Percentiles rank a stretch among this genome's conserved stretches.
Evolutionary conservation across 2,329 filamentous ascomycete genomes (phyloP).

Genomic region (Elsinoe necatrix): DNA sequence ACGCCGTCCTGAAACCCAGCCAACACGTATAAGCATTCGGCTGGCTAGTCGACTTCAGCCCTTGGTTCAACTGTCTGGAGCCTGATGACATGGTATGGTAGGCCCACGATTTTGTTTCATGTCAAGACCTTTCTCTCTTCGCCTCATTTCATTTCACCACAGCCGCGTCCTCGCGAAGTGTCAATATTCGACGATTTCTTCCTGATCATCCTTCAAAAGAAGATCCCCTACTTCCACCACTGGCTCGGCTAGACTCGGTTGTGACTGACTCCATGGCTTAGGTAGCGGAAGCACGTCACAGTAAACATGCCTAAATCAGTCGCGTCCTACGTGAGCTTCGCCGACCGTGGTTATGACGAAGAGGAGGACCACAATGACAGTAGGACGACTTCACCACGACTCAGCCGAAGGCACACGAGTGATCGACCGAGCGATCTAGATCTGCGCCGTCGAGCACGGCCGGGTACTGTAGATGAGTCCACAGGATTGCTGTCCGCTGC

Average conservation of each 20-base stretch:
- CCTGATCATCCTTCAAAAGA: neutral
- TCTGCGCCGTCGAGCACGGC: slow-evolving; percentile 24
- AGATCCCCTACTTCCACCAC: neutral
- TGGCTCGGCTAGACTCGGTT: slow-evolving; percentile 2
- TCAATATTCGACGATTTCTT: neutral
- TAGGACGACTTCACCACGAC: slow-evolving; percentile 19
- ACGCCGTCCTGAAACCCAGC: neutral
- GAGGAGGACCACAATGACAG: slow-evolving; percentile 25
- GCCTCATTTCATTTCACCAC: neutral
- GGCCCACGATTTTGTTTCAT: slow-evolving; percentile 7
- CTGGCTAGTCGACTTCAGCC: neutral
- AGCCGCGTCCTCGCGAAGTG: neutral
- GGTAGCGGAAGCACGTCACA: neutral
- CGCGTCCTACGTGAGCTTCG: slow-evolving; percentile 30
- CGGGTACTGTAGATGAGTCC: slow-evolving; percentile 35
- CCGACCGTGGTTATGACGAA: slow-evolving; percentile 28
- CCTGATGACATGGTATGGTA: neutral
- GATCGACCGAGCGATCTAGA: slow-evolving; percentile 26
- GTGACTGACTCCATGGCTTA: slow-evolving; percentile 8
- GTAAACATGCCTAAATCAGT: slow-evolving; percentile 29
- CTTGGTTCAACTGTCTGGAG: neutral
- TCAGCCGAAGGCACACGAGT: slow-evolving; percentile 21
- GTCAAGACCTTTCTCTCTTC: neutral
- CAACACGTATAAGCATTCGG: neutral
- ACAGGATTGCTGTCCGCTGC: slow-evolving; percentile 39